A percentile compares a stretch with the other conserved stretches of the same genome.
phyloP scores from a whole-genome alignment of 371 early-diverging fungal genomes.

The Choanephora cucurbitarum region DNA sequence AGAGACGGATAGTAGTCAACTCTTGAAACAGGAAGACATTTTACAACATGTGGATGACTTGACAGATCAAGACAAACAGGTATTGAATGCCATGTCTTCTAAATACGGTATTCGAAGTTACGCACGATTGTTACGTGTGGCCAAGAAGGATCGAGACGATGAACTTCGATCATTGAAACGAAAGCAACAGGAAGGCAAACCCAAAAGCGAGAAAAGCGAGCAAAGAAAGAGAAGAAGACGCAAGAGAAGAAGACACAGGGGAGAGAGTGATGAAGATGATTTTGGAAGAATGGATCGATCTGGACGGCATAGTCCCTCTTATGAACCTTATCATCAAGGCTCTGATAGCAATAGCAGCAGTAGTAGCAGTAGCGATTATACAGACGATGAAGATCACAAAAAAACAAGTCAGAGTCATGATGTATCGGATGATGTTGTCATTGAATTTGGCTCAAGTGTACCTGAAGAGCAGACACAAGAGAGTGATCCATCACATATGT shows the following conservation, averaged over 20 bases:
- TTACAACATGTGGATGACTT: conserved; percentile 51
- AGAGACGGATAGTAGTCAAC: conserved; percentile 20
- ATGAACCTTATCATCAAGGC: conserved; percentile 35
- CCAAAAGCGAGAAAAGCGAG: conserved; percentile 13
- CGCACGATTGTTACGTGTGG: conserved; percentile 40
- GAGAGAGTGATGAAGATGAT: conserved; percentile 1
- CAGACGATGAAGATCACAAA: conserved; percentile 17
- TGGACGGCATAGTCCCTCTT: conserved; percentile 39
- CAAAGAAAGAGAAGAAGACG: conserved; percentile 9
- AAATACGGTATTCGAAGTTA: conserved; percentile 50
- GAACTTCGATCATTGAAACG: conserved; percentile 36
- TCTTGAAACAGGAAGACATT: conserved; percentile 47
- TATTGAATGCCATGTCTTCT: conserved; percentile 45
- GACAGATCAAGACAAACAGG: conserved; percentile 41
- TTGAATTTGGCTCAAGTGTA: conserved; percentile 36
- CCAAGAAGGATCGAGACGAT: conserved; percentile 49
- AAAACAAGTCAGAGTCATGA: not conserved
- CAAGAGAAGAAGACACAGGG: conserved; percentile 14
- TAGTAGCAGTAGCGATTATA: conserved; percentile 7
- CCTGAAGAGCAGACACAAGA: conserved; percentile 12
- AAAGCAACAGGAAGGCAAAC: conserved; percentile 21
- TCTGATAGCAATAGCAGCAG: conserved; percentile 24
- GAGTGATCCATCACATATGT: not conserved
- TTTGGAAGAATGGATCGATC: conserved; percentile 6
- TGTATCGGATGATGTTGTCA: conserved; percentile 26